A percentile compares a stretch with the other conserved stretches of the same genome.
These are phyloP conservation scores for Drosera spatulata DNA, from an alignment of 179 eudicot species.

Conservation along the genomic window DNA sequence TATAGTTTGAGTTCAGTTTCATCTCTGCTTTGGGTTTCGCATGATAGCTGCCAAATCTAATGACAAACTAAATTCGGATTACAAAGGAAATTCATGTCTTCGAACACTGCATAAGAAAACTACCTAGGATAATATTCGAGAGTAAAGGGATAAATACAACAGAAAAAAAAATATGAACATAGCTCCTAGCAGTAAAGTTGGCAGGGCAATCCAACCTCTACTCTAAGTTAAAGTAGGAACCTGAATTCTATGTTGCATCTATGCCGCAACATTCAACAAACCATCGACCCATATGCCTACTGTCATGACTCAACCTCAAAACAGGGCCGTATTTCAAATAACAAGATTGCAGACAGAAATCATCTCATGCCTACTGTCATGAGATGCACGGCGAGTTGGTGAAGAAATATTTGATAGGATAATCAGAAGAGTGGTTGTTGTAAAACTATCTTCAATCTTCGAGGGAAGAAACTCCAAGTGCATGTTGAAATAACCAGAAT, in stretches of 20 bases:
- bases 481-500: no score
- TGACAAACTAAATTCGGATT: slow-evolving; percentile 2
- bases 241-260: not conserved
- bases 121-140: no score
- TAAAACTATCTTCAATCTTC: not conserved
- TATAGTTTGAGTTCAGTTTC: slow-evolving; percentile 26
- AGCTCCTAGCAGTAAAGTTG: not conserved
- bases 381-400: not conserved
- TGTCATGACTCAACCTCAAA: not conserved
- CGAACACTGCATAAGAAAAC: no score
- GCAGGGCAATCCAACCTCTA: not conserved
- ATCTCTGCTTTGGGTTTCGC: slow-evolving; percentile 26
- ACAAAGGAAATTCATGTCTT: no score
- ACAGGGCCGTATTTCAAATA: not conserved
- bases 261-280: not conserved
- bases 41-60: slow-evolving; percentile 18
- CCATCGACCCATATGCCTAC: not conserved
- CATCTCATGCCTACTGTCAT: not conserved
- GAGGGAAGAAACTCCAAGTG: no score
- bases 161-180: no score
- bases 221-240: not conserved
- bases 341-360: not conserved
- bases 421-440: not conserved
- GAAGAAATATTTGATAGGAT: not conserved
- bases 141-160: no score